These are phyloP conservation scores for Quercus gilva DNA, from an alignment of 306 rosid genomes.

Conservation along the genomic window DNA sequence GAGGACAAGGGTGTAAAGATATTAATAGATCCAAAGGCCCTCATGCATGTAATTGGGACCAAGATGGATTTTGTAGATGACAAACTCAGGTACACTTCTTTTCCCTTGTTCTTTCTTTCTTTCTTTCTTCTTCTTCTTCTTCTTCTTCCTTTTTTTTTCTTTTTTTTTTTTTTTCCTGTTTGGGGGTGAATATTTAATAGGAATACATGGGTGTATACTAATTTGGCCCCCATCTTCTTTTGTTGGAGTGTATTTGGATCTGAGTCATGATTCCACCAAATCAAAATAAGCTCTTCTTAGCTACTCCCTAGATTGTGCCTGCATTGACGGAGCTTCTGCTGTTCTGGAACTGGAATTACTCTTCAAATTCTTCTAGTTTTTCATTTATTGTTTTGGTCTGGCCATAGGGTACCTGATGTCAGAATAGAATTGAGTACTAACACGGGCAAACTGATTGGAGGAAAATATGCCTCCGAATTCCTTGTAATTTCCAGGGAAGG, in stretches of 20 bases:
- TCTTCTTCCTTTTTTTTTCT: background rate
- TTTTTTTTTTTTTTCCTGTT: background rate
- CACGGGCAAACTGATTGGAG: background rate
- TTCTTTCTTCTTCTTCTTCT: background rate
- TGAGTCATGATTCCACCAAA: background rate
- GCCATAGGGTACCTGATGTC: background rate
- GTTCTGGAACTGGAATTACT: background rate
- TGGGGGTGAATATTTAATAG: background rate
- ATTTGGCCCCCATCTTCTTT: background rate
- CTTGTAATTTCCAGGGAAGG: background rate
- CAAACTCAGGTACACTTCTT: conserved; percentile 69
- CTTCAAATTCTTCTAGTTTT: background rate
- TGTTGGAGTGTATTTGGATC: background rate
- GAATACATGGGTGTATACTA: background rate
- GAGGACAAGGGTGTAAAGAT: conserved; percentile 93
- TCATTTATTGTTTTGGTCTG: background rate
- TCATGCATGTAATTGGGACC: conserved; percentile 96
- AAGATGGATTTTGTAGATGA: conserved; percentile 96
- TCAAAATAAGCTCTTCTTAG: background rate
- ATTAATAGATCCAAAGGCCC: conserved; percentile 92
- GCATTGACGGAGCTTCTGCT: background rate
- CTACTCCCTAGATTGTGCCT: background rate
- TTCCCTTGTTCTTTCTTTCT: background rate
- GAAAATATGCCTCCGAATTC: background rate
- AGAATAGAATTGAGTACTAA: background rate